Evolutionary conservation across 208 protist genomes (phyloP).

Genomic region (Wallacemonas sp.): DNA sequence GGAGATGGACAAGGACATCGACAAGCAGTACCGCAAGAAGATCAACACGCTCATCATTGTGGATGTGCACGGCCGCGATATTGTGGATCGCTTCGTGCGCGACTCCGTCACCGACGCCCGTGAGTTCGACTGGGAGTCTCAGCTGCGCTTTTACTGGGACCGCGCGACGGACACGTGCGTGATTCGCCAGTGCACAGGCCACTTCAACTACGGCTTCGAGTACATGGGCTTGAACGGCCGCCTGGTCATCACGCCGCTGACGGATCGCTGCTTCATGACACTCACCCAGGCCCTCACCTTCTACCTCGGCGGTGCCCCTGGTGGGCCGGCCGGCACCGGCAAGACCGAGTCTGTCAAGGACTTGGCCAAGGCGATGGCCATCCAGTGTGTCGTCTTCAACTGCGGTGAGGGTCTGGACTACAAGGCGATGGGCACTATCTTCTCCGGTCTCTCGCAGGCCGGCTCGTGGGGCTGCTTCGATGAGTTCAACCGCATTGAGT

Average conservation of each 20-base stretch:
- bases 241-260: constrained; percentile 99
- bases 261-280: constrained; percentile 99
- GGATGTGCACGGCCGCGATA: constrained; percentile 99
- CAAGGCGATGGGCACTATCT: constrained; percentile 98
- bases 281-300: constrained; percentile 98
- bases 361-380: constrained; percentile 96
- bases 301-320: constrained; percentile 95
- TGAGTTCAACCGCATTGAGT: constrained; percentile 99
- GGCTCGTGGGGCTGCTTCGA: constrained; percentile 99
- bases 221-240: constrained; percentile 99
- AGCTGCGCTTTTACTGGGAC: constrained; percentile 99
- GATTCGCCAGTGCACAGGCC: constrained; percentile 97
- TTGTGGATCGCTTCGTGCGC: constrained; percentile 98
- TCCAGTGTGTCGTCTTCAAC: constrained; percentile 98
- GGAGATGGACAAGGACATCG: constrained; percentile 95
- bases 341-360: constrained; percentile 99
- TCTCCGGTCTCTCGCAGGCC: constrained; percentile 96
- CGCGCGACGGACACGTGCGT: constrained; percentile 92
- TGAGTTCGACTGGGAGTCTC: constrained; percentile 99
- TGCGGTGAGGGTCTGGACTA: constrained; percentile 99
- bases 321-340: constrained; percentile 95
- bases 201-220: constrained; percentile 98
- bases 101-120: constrained; percentile 97
- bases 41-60: constrained; percentile 99
- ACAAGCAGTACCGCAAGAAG: constrained; percentile 95